phyloP scores from a whole-genome alignment of 106 monocot genomes.

The Acorus gramineus region DNA sequence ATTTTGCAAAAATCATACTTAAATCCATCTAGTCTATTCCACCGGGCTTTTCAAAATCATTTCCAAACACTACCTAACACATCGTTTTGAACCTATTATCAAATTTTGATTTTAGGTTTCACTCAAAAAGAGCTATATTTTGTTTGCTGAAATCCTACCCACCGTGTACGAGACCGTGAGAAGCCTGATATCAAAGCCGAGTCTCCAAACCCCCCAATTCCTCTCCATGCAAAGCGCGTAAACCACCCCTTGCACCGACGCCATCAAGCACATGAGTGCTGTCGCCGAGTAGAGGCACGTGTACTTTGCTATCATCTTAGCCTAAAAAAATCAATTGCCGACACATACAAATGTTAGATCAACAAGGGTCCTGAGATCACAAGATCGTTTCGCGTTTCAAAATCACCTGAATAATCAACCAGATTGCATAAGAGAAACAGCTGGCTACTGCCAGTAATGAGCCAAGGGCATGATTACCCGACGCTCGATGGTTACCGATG shows the following conservation, averaged over 20 bases:
- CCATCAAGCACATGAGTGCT: slow-evolving; percentile 45
- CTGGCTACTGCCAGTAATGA: slow-evolving; percentile 34
- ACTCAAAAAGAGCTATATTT: neutral
- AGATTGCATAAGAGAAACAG: slow-evolving; percentile 54
- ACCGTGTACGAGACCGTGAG: slow-evolving; percentile 36
- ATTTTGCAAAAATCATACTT: too few species aligned
- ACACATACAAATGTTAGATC: neutral
- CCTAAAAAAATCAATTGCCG: slow-evolving; percentile 11
- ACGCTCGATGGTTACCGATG: slow-evolving; percentile 5
- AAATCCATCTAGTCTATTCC: too few species aligned
- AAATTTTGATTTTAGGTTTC: neutral
- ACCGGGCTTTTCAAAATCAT: too few species aligned
- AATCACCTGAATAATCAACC: slow-evolving; percentile 82
- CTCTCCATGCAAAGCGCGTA: slow-evolving; percentile 31
- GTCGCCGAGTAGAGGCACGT: slow-evolving; percentile 51
- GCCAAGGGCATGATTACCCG: slow-evolving; percentile 28
- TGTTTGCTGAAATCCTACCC: neutral
- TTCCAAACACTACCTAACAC: too few species aligned
- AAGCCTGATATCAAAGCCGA: slow-evolving; percentile 40
- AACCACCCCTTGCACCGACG: slow-evolving; percentile 11
- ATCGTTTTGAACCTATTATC: too few species aligned
- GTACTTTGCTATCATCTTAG: slow-evolving; percentile 40
- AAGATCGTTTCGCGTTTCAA: neutral
- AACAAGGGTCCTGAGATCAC: neutral
- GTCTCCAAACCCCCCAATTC: slow-evolving; percentile 28